Base-by-base conservation (phyloP, 345 rosid genomes). In the Excoecaria agallocha region DNA sequence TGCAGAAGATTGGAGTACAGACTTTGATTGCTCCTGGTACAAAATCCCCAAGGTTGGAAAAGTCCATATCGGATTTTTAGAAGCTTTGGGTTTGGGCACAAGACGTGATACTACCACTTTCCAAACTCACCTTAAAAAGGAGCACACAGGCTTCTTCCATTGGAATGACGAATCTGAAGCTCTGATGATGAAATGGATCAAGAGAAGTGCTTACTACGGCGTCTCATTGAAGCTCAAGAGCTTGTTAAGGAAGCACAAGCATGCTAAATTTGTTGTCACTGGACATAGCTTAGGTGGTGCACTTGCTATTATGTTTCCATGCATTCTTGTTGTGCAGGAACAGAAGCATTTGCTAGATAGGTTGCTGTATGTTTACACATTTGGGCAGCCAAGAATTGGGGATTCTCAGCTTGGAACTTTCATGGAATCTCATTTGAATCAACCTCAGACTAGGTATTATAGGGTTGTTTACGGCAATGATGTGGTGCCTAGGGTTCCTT, bases 211-310 rank as follows among this genome's bases (percentile, higher is more conserved):
- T 0, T 92, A 87, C 69, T 87, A 86, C 50, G 75, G 59, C 0
- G 95, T 92, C 68, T 82, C 77, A 45, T 56, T 72, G 41, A 82
- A 82, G 84, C 90, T 92, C 52, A 83, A 86, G 84, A 78, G 73
- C 79, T 82, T 91, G 73, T 84, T 94, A n/a, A 66, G 64, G 19
- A 87, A 87, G 81, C 90, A 92, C 82, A 82, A 77, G 71, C 86
- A 90, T 51, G 95, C 95, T 0, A 86, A 87, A 67, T 91, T 87
- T 58, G 76, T 91, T 2, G 88, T 92, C 76, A 88, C 95, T 0
- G 97, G 95, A 20, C 95, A 92, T 52, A 92, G 97, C 82, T 87
- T 90, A 52, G 97, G 95, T 4, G 97, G 93, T 2, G 97, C 97
- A 8, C 91, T 94, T 8, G 97, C 97, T 2, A 82, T 89, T 56